These are phyloP conservation scores for Penicillium simplicissimum DNA, from an alignment of 495 filamentous ascomycete species.

Conservation along the genomic window DNA sequence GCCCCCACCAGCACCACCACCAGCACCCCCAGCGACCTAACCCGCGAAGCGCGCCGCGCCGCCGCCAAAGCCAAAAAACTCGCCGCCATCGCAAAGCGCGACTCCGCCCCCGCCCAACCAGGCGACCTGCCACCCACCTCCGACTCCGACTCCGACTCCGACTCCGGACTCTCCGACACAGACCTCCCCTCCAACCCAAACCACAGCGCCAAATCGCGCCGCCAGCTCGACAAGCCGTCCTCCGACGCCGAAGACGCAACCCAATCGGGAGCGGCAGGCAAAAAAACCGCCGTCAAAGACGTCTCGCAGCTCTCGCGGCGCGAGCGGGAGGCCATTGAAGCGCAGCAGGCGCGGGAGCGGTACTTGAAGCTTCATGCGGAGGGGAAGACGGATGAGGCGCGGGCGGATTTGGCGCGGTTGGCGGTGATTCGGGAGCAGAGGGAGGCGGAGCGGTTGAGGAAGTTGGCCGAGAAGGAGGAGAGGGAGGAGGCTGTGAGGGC, in stretches of 20 bases:
- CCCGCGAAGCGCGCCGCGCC: constrained; percentile 83
- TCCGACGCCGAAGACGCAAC: constrained; percentile 25
- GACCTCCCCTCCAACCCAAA: constrained; percentile 86
- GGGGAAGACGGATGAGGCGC: constrained; percentile 96
- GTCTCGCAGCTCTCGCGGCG: constrained; percentile 67
- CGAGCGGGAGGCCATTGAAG: constrained; percentile 88
- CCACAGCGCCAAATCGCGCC: constrained; percentile 70
- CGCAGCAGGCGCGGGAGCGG: constrained; percentile 81
- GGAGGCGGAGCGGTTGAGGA: constrained; percentile 77
- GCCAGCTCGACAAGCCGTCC: constrained; percentile 55
- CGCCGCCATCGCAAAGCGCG: constrained; percentile 75
- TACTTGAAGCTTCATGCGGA: constrained; percentile 94
- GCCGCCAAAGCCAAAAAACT: constrained; percentile 91
- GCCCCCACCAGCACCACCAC: constrained; percentile 4
- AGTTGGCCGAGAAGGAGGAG: constrained; percentile 81
- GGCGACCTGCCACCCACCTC: constrained; percentile 81
- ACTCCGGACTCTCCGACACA: constrained; percentile 57
- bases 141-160: constrained; percentile 60
- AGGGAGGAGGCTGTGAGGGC: constrained; percentile 59
- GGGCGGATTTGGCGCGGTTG: constrained; percentile 85
- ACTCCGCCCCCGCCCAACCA: constrained; percentile 62
- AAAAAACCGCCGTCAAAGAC: constrained; percentile 35
- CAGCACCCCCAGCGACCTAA: constrained; percentile 50
- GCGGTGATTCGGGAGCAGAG: constrained; percentile 79
- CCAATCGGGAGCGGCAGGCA: background rate